Conservation (phyloP, 768 basidiomycete genomes). For the Cystofilobasidium bisporidii region DNA sequence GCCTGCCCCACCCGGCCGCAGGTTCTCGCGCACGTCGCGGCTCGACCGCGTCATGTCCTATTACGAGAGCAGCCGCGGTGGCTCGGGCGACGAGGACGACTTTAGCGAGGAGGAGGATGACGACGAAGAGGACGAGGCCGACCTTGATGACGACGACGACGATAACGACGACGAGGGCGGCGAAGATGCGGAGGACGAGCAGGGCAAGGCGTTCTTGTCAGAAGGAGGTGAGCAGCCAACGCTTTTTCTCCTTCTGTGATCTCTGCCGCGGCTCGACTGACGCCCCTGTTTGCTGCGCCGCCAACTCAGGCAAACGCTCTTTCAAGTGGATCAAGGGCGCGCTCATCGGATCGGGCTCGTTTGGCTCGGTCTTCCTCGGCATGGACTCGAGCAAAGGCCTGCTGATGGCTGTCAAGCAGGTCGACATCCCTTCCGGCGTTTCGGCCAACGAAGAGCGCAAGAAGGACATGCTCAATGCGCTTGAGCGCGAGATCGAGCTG, state of each 20-base stretch:
- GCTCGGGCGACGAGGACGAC: slow-evolving; percentile 28
- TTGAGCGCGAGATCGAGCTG: slow-evolving; percentile 37
- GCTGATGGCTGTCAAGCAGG: slow-evolving; percentile 96
- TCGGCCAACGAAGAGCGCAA: slow-evolving; percentile 84
- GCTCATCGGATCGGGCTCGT: slow-evolving; percentile 86
- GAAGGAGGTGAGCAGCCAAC: slow-evolving; percentile 44
- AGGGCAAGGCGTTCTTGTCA: slow-evolving; percentile 48
- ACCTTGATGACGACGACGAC: slow-evolving; percentile 36
- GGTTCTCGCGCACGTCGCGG: slow-evolving; percentile 30
- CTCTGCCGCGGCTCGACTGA: slow-evolving; percentile 17
- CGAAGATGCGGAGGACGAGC: slow-evolving; percentile 45
- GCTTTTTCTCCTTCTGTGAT: not conserved
- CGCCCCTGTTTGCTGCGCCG: not conserved
- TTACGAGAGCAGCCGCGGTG: slow-evolving; percentile 31
- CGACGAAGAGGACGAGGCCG: slow-evolving; percentile 34
- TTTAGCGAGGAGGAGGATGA: slow-evolving; percentile 28
- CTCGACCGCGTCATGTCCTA: slow-evolving; percentile 3
- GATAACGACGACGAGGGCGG: slow-evolving; percentile 39
- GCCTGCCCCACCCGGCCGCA: slow-evolving; percentile 28
- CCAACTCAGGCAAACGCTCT: slow-evolving; percentile 45
- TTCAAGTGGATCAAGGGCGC: slow-evolving; percentile 97
- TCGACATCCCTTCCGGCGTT: slow-evolving; percentile 74
- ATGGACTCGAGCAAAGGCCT: slow-evolving; percentile 86
- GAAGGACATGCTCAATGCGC: slow-evolving; percentile 79
- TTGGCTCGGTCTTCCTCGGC: slow-evolving; percentile 88